Evolutionary conservation across 2,329 filamentous ascomycete species (phyloP), one percentile per base, ranked within the genome.

Genomic region (Tolypocladium amazonense): DNA sequence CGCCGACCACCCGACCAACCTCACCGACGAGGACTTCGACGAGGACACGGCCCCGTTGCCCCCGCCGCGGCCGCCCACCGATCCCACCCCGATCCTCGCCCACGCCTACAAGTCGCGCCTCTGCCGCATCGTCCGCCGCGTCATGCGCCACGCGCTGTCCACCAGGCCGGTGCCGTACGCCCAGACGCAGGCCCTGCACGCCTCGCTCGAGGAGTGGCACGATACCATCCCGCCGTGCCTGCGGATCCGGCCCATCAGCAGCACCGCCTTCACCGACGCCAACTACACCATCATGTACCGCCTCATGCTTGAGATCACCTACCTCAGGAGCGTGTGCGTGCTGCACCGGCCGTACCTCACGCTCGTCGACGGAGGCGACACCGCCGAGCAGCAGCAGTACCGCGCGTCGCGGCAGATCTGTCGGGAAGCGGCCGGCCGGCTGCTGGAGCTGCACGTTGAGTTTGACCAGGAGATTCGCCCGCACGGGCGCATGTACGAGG

Each of bases 21-120:
- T 81, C 9, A 71, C 69, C 56, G 80, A 83, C 62, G 73, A 77
- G 15, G 81, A 83, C 65, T 81, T 83, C 63, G 78, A 80, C 63
- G 79, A 81, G 65, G 69, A 73, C 25, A 72, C 73, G 20, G 67
- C 68, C 14, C 70, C 73, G 5, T 70, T 81, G 57, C 79, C 79
- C 1, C 70, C 72, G 0, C 72, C 76, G 2, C 71, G 79, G 1
- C 73, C 76, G 2, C 66, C 72, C 27, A 74, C 74, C 0, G 77
- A 80, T 50, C 71, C 76, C 20, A 78, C 76, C 2, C 74, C 76
- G 8, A 70, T 75, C 43, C 68, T 81, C 3, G 77, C 76, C 59
- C 73, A 76, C 61, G 72, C 70, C 59, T 71, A 69, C 62, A 79
- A 79, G 62, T 75, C 73, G n/a, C 71, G 68, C 54, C 70, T 80